Percentiles rank a stretch among this genome's conserved stretches.
Conservation (phyloP, 345 rosid genomes). For the Rhizophora mangle region DNA sequence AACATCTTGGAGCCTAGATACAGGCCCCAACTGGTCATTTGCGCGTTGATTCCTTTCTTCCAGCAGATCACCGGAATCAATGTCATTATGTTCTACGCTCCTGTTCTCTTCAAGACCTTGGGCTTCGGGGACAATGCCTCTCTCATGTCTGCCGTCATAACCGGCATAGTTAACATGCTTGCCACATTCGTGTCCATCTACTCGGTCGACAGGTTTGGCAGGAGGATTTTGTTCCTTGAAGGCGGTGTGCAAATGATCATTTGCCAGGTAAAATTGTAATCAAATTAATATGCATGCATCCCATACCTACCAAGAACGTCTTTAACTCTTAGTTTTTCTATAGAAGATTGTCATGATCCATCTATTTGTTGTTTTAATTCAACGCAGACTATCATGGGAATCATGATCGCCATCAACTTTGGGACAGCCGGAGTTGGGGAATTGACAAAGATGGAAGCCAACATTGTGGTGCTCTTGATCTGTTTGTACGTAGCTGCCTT, state of each 20-base stretch:
- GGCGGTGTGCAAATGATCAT: conserved; percentile 73
- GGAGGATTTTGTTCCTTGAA: conserved; percentile 62
- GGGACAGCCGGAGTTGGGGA: conserved; percentile 29
- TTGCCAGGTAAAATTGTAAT: conserved; percentile 44
- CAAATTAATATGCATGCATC: too few relatives aligned
- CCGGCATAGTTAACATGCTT: conserved; percentile 58
- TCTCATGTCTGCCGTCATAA: conserved; percentile 63
- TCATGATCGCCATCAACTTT: conserved; percentile 30
- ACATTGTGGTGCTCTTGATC: conserved; percentile 29
- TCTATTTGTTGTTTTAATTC: neutral
- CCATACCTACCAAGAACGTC: too few relatives aligned
- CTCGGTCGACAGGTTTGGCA: conserved; percentile 57
- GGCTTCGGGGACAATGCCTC: conserved; percentile 72
- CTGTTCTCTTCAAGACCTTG: conserved; percentile 64
- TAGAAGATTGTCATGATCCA: too few relatives aligned
- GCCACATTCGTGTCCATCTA: conserved; percentile 57
- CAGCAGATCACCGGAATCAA: conserved; percentile 81
- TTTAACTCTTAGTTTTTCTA: too few relatives aligned
- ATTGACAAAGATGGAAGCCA: conserved; percentile 20
- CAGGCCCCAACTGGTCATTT: conserved; percentile 60
- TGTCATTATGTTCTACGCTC: conserved; percentile 73
- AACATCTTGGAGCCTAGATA: conserved; percentile 48
- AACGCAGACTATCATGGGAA: conserved; percentile 20
- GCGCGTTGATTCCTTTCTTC: conserved; percentile 55
- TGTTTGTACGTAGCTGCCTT: conserved; percentile 49